These are phyloP conservation scores for Aspergillus sp. DNA, from an alignment of 2,329 filamentous ascomycete genomes.

Conservation along the genomic window DNA sequence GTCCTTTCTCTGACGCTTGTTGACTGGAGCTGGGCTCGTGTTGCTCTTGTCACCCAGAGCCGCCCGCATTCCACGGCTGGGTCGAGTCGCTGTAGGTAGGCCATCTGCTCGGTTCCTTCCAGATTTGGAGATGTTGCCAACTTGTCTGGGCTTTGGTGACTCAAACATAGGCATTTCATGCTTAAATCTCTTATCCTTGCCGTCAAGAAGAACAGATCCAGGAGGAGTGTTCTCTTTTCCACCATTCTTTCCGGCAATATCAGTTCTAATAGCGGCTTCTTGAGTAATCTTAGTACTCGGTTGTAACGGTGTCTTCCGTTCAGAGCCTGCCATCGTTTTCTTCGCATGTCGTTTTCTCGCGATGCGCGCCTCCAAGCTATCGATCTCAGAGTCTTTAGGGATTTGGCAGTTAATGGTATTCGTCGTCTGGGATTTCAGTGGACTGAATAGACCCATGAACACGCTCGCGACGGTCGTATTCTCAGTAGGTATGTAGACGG, in stretches of 20 bases:
- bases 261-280: constrained; percentile 33
- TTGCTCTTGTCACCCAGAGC: background rate
- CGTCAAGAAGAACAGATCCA: constrained; percentile 18
- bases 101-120: constrained; percentile 3
- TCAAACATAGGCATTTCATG: constrained; percentile 8
- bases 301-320: constrained; percentile 42
- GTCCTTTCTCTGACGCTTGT: constrained; percentile 4
- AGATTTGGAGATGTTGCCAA: constrained; percentile 13
- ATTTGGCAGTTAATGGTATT: constrained; percentile 1
- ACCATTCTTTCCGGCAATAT: constrained; percentile 48
- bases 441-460: constrained; percentile 40
- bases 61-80: background rate
- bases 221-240: constrained; percentile 61
- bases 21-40: constrained; percentile 6
- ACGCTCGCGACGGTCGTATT: constrained; percentile 36
- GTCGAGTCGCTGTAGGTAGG: constrained; percentile 3
- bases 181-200: constrained; percentile 12
- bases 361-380: constrained; percentile 29
- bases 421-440: constrained; percentile 24
- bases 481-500: constrained; percentile 38
- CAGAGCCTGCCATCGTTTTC: constrained; percentile 14
- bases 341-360: constrained; percentile 25
- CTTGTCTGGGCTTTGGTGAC: constrained; percentile 14
- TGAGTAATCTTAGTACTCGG: constrained; percentile 35
- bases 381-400: constrained; percentile 19